phyloP scores from a whole-genome alignment of 768 basidiomycete species.

The Obba rivulosa region DNA sequence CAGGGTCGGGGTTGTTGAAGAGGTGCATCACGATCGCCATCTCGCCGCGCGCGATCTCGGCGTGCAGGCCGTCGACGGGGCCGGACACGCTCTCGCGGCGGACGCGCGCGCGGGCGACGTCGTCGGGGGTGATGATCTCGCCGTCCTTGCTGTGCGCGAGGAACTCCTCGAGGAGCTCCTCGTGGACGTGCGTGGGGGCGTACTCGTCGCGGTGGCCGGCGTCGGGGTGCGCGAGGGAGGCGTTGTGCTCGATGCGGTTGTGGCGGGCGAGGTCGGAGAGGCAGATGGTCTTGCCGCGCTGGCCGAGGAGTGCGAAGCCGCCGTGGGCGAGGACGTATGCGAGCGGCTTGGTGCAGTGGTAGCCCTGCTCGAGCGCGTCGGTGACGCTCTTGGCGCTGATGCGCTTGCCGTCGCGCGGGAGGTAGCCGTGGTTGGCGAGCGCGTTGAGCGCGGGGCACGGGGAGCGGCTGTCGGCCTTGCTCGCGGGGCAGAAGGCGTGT shows the following conservation, averaged over 20 bases:
- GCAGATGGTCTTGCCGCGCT: slow-evolving; percentile 5
- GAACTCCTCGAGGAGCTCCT: slow-evolving; percentile 12
- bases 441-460: slow-evolving; percentile 54
- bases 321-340: slow-evolving; percentile 16
- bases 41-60: slow-evolving; percentile 65
- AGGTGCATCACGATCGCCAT: slow-evolving; percentile 61
- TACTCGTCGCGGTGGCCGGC: slow-evolving; percentile 14
- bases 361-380: slow-evolving; percentile 18
- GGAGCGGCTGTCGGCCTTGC: slow-evolving; percentile 13
- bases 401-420: slow-evolving; percentile 24
- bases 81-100: slow-evolving; percentile 40
- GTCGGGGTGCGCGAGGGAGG: slow-evolving; percentile 22
- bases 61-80: slow-evolving; percentile 40
- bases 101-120: slow-evolving; percentile 46
- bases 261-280: slow-evolving; percentile 23
- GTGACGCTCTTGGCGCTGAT: slow-evolving; percentile 9
- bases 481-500: slow-evolving; percentile 10
- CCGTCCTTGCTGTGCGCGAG: slow-evolving; percentile 6
- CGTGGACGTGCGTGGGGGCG: slow-evolving; percentile 15
- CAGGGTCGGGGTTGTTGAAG: slow-evolving; percentile 30
- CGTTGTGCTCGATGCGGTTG: slow-evolving; percentile 25
- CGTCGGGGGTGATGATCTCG: slow-evolving; percentile 20
- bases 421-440: slow-evolving; percentile 53
- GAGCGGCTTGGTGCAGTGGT: slow-evolving; percentile 17
- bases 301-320: slow-evolving; percentile 12